Percentiles rank a stretch among this genome's conserved stretches.
phyloP scores from a whole-genome alignment of 2,329 filamentous ascomycete genomes.

The Pyrenophora teres region DNA sequence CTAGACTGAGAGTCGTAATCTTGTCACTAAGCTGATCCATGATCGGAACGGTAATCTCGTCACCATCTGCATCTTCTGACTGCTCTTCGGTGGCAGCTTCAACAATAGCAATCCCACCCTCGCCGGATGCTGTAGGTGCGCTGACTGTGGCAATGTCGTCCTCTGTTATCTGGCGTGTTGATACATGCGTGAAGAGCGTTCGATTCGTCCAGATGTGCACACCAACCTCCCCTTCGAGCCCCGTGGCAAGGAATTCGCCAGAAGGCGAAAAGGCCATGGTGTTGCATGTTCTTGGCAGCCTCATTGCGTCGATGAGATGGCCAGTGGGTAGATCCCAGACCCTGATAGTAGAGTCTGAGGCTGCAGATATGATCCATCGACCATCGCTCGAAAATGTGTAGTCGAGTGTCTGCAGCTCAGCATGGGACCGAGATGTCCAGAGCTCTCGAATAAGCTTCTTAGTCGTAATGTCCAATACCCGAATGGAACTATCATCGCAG shows the following conservation, averaged over 20 bases:
- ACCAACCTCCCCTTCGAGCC: slow-evolving; percentile 79
- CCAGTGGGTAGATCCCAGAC: slow-evolving; percentile 96
- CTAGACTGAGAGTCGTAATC: slow-evolving; percentile 85
- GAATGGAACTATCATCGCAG: slow-evolving; percentile 86
- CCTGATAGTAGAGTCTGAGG: slow-evolving; percentile 77
- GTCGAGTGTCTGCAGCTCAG: slow-evolving; percentile 44
- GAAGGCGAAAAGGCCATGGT: slow-evolving; percentile 86
- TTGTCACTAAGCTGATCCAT: slow-evolving; percentile 80
- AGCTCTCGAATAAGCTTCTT: slow-evolving; percentile 91
- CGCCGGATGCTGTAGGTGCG: slow-evolving; percentile 78
- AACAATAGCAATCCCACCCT: slow-evolving; percentile 75
- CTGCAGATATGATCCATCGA: slow-evolving; percentile 88
- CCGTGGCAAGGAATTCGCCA: slow-evolving; percentile 92
- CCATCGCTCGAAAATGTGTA: slow-evolving; percentile 83
- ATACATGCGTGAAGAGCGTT: slow-evolving; percentile 84
- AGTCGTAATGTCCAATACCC: slow-evolving; percentile 88
- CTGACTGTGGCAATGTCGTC: slow-evolving; percentile 68
- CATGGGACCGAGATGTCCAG: slow-evolving; percentile 65
- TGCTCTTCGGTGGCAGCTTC: slow-evolving; percentile 72
- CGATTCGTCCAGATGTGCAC: slow-evolving; percentile 98
- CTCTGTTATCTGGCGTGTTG: slow-evolving; percentile 82
- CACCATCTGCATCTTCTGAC: slow-evolving; percentile 51
- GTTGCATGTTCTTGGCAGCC: slow-evolving; percentile 76
- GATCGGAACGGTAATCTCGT: slow-evolving; percentile 50
- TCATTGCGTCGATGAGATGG: slow-evolving; percentile 91